phyloP scores from a whole-genome alignment of 148 eudicot genomes.

The Rhododendron ferrugineum region DNA sequence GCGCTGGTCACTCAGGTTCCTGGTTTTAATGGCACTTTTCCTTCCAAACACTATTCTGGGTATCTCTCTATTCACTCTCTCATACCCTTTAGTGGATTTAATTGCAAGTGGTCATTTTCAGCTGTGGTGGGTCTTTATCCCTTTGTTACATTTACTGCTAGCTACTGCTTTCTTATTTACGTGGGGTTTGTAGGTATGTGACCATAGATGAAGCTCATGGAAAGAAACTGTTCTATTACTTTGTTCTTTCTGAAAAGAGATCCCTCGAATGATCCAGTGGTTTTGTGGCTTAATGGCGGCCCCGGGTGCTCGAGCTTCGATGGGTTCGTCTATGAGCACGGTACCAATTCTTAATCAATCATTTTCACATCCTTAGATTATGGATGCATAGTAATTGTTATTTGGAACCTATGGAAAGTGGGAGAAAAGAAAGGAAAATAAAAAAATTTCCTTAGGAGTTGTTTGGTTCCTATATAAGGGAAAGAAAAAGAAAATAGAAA shows the following conservation, averaged over 20 bases:
- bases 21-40: conserved; percentile 74
- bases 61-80: conserved; percentile 12
- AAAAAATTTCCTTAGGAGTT: too few relatives aligned
- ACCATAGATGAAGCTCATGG: conserved; percentile 66
- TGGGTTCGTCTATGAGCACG: conserved; percentile 67
- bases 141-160: background rate
- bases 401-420: too few relatives aligned
- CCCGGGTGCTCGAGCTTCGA: conserved; percentile 66
- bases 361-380: background rate
- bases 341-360: background rate
- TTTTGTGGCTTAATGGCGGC: conserved; percentile 60
- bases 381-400: background rate
- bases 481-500: too few relatives aligned
- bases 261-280: conserved; percentile 45
- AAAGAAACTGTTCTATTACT: conserved; percentile 69
- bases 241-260: conserved; percentile 42
- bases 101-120: background rate
- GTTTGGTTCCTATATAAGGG: too few relatives aligned
- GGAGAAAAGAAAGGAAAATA: too few relatives aligned
- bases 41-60: conserved; percentile 91
- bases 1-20: conserved; percentile 67
- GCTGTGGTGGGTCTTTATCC: background rate
- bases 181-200: conserved; percentile 51
- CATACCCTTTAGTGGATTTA: background rate
- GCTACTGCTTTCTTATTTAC: too few relatives aligned